Evolutionary conservation across 495 filamentous ascomycete genomes (phyloP).

Genomic region (Cudoniella acicularis): DNA sequence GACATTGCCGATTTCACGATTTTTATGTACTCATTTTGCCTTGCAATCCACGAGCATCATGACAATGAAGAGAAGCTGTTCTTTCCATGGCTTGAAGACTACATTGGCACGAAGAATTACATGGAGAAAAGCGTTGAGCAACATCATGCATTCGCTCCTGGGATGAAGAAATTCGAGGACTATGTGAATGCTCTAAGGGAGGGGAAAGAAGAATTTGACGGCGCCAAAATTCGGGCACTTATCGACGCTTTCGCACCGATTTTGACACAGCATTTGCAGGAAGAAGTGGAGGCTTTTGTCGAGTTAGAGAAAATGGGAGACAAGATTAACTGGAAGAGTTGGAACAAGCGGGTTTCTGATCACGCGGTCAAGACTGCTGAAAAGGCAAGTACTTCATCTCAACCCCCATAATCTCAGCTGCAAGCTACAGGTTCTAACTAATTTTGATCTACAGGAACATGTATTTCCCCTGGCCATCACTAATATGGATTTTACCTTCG

Average conservation of each 20-base stretch:
- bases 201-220: conserved; percentile 22
- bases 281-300: conserved; percentile 36
- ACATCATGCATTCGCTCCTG: conserved; percentile 32
- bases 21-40: conserved; percentile 28
- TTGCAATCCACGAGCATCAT: conserved; percentile 31
- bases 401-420: neutral
- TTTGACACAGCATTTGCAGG: conserved; percentile 36
- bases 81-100: conserved; percentile 32
- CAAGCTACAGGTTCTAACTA: neutral
- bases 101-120: conserved; percentile 16
- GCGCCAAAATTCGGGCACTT: conserved; percentile 29
- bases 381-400: conserved; percentile 2
- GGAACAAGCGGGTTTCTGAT: conserved; percentile 20
- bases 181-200: conserved; percentile 18
- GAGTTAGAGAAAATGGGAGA: conserved; percentile 25
- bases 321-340: conserved; percentile 24
- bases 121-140: conserved; percentile 28
- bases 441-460: conserved; percentile 10
- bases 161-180: conserved; percentile 25
- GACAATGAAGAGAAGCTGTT: conserved; percentile 29
- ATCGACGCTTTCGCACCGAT: conserved; percentile 38
- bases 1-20: conserved; percentile 39
- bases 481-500: conserved; percentile 40
- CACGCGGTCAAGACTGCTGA: conserved; percentile 14
- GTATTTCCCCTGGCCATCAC: conserved; percentile 29